Evolutionary conservation across 2,329 filamentous ascomycete genomes (phyloP).

Genomic region (Pseudogymnoascus sp.): DNA sequence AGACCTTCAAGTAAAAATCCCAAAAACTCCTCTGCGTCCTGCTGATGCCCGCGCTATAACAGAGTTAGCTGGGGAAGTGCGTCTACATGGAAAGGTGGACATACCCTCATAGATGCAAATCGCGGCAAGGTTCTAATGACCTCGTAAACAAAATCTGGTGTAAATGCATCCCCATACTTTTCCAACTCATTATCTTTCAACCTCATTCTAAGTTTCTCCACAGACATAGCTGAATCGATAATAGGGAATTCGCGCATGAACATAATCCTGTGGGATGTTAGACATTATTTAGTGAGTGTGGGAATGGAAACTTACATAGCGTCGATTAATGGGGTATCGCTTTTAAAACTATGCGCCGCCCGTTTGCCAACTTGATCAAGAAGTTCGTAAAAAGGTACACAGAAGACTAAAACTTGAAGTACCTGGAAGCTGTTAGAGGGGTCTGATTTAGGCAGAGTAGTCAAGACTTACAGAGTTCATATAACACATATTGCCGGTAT

Average conservation of each 20-base stretch:
- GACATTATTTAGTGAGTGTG: neutral
- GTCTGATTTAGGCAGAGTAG: neutral
- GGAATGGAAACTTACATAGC: conserved; percentile 62
- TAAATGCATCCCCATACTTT: conserved; percentile 84
- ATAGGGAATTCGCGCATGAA: conserved; percentile 89
- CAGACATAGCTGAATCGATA: conserved; percentile 68
- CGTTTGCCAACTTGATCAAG: conserved; percentile 78
- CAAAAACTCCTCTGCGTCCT: conserved; percentile 95
- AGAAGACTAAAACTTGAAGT: conserved; percentile 91
- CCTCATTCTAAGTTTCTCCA: conserved; percentile 64
- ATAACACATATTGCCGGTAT: conserved; percentile 99
- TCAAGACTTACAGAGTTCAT: conserved; percentile 87
- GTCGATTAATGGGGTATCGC: conserved; percentile 86
- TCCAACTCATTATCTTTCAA: conserved; percentile 81
- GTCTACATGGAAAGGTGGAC: conserved; percentile 27
- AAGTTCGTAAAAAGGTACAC: conserved; percentile 89
- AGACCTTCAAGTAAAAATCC: conserved; percentile 88
- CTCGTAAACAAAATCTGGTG: conserved; percentile 91
- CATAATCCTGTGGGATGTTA: conserved; percentile 61
- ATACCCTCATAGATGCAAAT: conserved; percentile 85
- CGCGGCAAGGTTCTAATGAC: conserved; percentile 79
- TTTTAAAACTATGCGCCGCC: conserved; percentile 86
- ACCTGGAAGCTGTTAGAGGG: conserved; percentile 52
- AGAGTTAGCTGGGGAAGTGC: conserved; percentile 20
- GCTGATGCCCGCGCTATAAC: conserved; percentile 77